Evolutionary conservation across 495 filamentous ascomycete species (phyloP).

Genomic region (Podospora conica): DNA sequence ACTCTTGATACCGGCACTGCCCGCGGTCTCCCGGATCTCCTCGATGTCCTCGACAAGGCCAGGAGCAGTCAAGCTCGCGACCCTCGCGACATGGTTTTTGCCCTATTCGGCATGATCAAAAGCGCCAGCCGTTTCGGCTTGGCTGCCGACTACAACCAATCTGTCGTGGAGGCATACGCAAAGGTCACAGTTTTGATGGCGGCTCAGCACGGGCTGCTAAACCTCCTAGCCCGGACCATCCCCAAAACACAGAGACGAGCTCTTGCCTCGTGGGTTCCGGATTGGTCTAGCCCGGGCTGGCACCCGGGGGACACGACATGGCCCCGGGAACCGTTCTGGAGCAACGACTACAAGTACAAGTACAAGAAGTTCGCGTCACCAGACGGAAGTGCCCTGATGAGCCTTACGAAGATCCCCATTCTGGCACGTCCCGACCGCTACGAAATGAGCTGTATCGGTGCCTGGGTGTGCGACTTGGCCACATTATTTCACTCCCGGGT

Average conservation of each 20-base stretch:
- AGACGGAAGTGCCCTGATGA: neutral
- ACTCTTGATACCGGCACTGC: neutral
- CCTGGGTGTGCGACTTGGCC: neutral
- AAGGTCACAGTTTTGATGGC: neutral
- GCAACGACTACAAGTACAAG: no score
- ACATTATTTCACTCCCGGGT: neutral
- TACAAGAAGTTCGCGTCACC: no score
- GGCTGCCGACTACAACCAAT: neutral
- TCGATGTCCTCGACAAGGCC: neutral
- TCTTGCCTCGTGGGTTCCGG: neutral
- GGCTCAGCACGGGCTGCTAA: neutral
- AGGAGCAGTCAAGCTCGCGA: neutral
- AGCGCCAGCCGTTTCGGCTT: neutral
- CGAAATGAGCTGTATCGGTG: neutral
- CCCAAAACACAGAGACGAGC: neutral
- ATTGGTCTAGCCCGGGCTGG: neutral
- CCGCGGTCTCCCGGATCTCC: neutral
- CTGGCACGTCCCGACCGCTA: neutral
- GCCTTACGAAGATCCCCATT: neutral
- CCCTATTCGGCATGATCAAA: neutral
- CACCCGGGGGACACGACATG: neutral
- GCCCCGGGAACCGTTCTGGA: no score
- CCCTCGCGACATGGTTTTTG: neutral
- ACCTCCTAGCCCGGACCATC: neutral
- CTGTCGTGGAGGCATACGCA: neutral